Evolutionary conservation across 2,329 filamentous ascomycete genomes (phyloP).

Genomic region (Rhytidhysteron rufulum): DNA sequence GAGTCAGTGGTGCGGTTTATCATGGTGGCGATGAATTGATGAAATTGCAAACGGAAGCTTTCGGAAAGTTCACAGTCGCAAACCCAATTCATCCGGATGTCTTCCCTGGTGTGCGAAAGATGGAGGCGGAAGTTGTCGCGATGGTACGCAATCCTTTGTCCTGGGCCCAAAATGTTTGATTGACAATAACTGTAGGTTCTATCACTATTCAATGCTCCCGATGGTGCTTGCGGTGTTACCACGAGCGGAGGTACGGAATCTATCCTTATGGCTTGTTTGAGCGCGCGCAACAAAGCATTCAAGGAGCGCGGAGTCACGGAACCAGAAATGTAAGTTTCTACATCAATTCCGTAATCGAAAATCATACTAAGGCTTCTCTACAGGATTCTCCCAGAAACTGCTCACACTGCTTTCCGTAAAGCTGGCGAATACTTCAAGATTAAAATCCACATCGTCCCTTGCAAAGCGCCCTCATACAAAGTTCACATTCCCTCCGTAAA

Average conservation of each 20-base stretch:
- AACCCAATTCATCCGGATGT: conserved; percentile 98
- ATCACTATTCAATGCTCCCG: conserved; percentile 81
- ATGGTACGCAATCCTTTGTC: conserved; percentile 60
- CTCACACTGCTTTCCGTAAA: conserved; percentile 94
- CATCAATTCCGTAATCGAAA: neutral
- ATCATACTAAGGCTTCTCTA: conserved; percentile 7
- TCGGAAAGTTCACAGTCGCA: conserved; percentile 87
- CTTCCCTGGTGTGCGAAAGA: conserved; percentile 95
- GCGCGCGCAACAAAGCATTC: conserved; percentile 84
- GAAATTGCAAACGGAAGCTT: conserved; percentile 85
- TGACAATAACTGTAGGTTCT: too few species aligned
- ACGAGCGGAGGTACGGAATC: conserved; percentile 94
- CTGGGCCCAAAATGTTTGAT: conserved; percentile 3
- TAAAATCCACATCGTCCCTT: conserved; percentile 83
- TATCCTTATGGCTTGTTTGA: conserved; percentile 91
- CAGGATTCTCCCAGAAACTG: conserved; percentile 90
- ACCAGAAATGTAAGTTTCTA: conserved; percentile 75
- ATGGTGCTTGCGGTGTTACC: conserved; percentile 80
- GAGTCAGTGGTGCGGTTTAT: conserved; percentile 92
- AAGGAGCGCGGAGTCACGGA: conserved; percentile 82
- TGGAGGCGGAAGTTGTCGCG: conserved; percentile 96
- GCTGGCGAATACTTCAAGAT: conserved; percentile 95
- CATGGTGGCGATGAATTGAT: conserved; percentile 83
- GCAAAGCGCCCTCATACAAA: conserved; percentile 80
- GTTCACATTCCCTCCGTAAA: conserved; percentile 75